These are phyloP conservation scores for Rhizopogon roseolus DNA, from an alignment of 768 basidiomycete genomes.

Conservation along the genomic window DNA sequence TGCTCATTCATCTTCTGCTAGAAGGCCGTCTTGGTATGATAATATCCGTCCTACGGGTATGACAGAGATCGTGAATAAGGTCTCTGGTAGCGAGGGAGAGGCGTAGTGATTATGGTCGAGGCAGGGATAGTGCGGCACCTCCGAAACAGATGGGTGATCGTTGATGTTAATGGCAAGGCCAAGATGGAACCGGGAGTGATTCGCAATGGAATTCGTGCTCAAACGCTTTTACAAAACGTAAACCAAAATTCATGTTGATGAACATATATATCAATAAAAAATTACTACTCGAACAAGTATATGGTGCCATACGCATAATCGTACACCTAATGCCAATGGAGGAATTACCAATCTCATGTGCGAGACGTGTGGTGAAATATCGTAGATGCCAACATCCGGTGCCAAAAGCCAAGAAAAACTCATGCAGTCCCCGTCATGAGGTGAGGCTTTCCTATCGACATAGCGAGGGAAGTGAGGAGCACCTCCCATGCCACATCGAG, in stretches of 20 bases:
- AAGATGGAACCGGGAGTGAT: too few species aligned
- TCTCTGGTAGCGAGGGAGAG: too few species aligned
- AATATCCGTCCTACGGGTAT: too few species aligned
- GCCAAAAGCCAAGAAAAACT: background rate
- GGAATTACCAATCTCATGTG: background rate
- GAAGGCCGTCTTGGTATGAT: too few species aligned
- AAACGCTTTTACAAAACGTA: too few species aligned
- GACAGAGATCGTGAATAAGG: too few species aligned
- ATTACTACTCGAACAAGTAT: background rate
- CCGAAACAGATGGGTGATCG: too few species aligned
- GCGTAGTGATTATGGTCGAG: too few species aligned
- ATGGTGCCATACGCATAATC: conserved; percentile 11
- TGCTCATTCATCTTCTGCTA: too few species aligned
- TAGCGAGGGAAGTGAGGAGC: conserved; percentile 36
- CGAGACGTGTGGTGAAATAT: conserved; percentile 4
- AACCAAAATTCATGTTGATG: background rate
- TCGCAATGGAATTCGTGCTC: background rate
- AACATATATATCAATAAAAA: conserved; percentile 19
- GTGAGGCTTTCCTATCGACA: conserved; percentile 19
- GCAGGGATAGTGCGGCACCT: too few species aligned
- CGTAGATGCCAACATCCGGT: conserved; percentile 9
- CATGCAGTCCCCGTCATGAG: conserved; percentile 3
- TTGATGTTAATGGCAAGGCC: too few species aligned
- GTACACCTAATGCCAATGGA: conserved; percentile 15
- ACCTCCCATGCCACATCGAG: conserved; percentile 48